Percentiles rank a stretch among this genome's conserved stretches.
Evolutionary conservation across 495 filamentous ascomycete genomes (phyloP).

Genomic region (Aspergillus panamensis): DNA sequence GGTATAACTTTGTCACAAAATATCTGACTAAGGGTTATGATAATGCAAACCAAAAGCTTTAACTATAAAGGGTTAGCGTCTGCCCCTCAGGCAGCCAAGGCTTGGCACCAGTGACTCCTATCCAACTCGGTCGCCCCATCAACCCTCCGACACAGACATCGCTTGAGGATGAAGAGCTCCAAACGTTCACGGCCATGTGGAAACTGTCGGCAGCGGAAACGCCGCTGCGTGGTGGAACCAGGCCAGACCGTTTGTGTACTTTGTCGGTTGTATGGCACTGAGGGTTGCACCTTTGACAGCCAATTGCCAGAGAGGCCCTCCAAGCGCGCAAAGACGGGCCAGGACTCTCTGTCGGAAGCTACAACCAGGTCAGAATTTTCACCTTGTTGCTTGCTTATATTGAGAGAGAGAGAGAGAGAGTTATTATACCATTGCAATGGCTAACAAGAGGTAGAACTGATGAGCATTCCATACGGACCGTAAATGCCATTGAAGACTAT

Average conservation of each 20-base stretch:
- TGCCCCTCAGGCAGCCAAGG: too few species aligned
- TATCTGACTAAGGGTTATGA: too few species aligned
- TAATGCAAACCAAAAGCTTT: too few species aligned
- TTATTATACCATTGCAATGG: too few species aligned
- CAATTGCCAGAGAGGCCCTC: slow-evolving; percentile 1
- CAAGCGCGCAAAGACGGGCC: background rate
- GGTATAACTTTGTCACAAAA: too few species aligned
- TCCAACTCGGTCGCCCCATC: too few species aligned
- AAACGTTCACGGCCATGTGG: slow-evolving; percentile 9
- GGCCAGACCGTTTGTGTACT: slow-evolving; percentile 7
- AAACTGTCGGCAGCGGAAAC: slow-evolving; percentile 8
- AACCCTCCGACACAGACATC: too few species aligned
- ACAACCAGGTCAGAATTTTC: background rate
- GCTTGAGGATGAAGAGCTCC: background rate
- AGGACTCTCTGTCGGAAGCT: background rate
- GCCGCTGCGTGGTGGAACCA: slow-evolving; percentile 7
- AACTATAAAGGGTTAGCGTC: too few species aligned
- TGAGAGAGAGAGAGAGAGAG: background rate
- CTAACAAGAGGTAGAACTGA: background rate
- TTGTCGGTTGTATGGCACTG: slow-evolving; percentile 3
- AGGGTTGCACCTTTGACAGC: slow-evolving; percentile 4
- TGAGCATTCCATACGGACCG: slow-evolving; percentile 4
- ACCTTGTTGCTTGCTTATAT: background rate
- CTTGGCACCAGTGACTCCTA: too few species aligned
- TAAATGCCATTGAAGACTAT: slow-evolving; percentile 6